A percentile compares a stretch with the other conserved stretches of the same genome.
These are phyloP conservation scores for Stephanodiscus triporus DNA, from an alignment of 108 stramenopile genomes.

Conservation along the genomic window DNA sequence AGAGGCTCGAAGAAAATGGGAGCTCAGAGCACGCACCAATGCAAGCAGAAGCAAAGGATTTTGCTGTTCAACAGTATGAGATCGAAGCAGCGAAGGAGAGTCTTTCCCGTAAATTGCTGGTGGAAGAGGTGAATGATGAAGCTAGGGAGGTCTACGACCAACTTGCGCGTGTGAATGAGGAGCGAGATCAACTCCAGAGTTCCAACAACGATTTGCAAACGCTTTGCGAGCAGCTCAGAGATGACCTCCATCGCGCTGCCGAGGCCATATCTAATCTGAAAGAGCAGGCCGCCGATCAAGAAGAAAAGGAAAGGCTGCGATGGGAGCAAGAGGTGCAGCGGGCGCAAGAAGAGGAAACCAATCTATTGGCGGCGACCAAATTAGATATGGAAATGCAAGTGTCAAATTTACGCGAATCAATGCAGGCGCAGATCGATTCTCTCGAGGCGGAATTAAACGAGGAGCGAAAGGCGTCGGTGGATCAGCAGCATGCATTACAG, in stretches of 20 bases:
- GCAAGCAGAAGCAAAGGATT: constrained; percentile 5
- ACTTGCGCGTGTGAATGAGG: constrained; percentile 23
- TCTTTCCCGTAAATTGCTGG: not conserved
- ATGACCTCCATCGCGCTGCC: constrained; percentile 49
- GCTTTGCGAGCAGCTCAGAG: constrained; percentile 32
- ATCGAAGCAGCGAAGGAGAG: constrained; percentile 2
- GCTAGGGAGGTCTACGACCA: constrained; percentile 10
- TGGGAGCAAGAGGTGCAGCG: constrained; percentile 32
- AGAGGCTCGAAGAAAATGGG: constrained; percentile 7
- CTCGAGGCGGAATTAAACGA: constrained; percentile 49
- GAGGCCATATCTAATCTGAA: constrained; percentile 43
- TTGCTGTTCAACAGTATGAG: not conserved
- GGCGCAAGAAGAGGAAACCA: constrained; percentile 42
- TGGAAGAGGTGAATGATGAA: constrained; percentile 14
- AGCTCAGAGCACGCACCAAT: not conserved
- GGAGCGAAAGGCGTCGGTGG: constrained; percentile 36
- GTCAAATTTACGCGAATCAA: constrained; percentile 34
- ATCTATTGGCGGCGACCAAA: constrained; percentile 32
- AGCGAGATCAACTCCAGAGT: constrained; percentile 27
- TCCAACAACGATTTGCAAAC: constrained; percentile 35
- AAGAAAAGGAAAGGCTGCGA: constrained; percentile 35
- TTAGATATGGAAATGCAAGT: constrained; percentile 46
- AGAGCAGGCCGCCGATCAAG: constrained; percentile 34
- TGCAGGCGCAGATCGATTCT: constrained; percentile 37
- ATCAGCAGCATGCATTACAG: constrained; percentile 47